Evolutionary conservation across 2,329 filamentous ascomycete species (phyloP).

Genomic region (Microdochium paspali): DNA sequence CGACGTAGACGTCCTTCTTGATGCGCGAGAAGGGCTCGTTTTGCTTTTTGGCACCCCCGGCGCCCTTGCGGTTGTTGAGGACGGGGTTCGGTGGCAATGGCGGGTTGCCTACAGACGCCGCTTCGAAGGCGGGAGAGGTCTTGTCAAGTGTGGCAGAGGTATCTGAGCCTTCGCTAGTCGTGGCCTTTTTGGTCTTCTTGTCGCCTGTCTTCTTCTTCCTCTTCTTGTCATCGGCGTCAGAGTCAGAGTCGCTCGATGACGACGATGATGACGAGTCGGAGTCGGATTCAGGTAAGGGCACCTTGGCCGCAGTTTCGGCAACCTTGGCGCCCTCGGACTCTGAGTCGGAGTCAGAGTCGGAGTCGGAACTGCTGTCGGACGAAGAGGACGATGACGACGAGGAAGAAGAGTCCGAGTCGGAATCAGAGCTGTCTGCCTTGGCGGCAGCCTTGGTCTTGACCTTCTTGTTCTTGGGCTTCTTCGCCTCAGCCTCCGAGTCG

Average conservation of each 20-base stretch:
- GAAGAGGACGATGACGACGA: conserved; percentile 17
- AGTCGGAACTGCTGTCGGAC: conserved; percentile 21
- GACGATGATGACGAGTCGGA: conserved; percentile 22
- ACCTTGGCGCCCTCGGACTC: conserved; percentile 21
- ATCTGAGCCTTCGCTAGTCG: conserved; percentile 22
- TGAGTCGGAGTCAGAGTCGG: conserved; percentile 26
- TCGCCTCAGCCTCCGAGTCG: conserved; percentile 20
- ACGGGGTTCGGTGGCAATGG: conserved; percentile 45
- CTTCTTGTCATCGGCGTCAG: conserved; percentile 22
- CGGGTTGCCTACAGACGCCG: conserved; percentile 25
- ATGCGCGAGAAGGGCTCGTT: conserved; percentile 72
- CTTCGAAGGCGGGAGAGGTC: conserved; percentile 37
- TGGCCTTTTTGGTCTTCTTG: conserved; percentile 10
- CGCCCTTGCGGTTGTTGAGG: conserved; percentile 29
- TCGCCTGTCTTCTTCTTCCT: conserved; percentile 17
- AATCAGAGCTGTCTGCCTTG: conserved; percentile 12
- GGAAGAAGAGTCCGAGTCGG: conserved; percentile 24
- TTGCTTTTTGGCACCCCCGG: conserved; percentile 34
- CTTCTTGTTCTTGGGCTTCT: conserved; percentile 8
- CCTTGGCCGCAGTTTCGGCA: conserved; percentile 20
- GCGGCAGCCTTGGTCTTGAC: conserved; percentile 1
- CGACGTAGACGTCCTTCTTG: conserved; percentile 57
- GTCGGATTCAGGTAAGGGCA: conserved; percentile 32
- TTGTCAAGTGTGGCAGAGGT: conserved; percentile 39
- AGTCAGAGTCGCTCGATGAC: conserved; percentile 26